Evolutionary conservation across 768 basidiomycete genomes (phyloP).

Genomic region (Boletus coccyginus): DNA sequence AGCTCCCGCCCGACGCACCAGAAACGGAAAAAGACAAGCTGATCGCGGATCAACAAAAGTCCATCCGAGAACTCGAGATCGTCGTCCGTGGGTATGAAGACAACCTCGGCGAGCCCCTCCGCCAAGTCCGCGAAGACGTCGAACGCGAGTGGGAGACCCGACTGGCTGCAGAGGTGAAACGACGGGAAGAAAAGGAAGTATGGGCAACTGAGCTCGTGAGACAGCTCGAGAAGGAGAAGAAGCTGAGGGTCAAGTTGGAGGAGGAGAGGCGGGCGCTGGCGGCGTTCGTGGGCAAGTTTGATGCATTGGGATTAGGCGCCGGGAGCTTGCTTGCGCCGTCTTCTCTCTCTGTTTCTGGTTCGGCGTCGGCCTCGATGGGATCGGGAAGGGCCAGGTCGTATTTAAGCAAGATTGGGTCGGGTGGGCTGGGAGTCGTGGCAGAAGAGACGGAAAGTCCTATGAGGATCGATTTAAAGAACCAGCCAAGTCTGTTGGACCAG

Average conservation of each 20-base stretch:
- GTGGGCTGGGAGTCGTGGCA: conserved; percentile 21
- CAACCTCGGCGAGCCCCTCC: conserved; percentile 65
- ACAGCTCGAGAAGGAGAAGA: conserved; percentile 78
- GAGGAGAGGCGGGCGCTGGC: conserved; percentile 76
- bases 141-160: conserved; percentile 69
- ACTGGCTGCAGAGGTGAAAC: conserved; percentile 55
- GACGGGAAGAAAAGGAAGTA: conserved; percentile 64
- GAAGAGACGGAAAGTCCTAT: conserved; percentile 50
- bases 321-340: conserved; percentile 34
- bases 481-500: conserved; percentile 57
- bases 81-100: conserved; percentile 70
- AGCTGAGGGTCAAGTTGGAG: conserved; percentile 64
- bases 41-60: conserved; percentile 69
- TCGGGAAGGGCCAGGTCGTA: conserved; percentile 49
- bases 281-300: conserved; percentile 80
- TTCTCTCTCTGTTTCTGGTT: conserved; percentile 2
- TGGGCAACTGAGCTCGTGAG: conserved; percentile 76
- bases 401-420: conserved; percentile 35
- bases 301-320: conserved; percentile 59
- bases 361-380: conserved; percentile 1
- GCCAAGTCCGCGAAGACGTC: conserved; percentile 66
- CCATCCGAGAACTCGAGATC: conserved; percentile 76
- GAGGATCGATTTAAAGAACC: conserved; percentile 43
- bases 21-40: conserved; percentile 73
- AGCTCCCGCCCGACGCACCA: conserved; percentile 59